These are phyloP conservation scores for Lactifluus subvellereus DNA, from an alignment of 768 basidiomycete species.

Conservation along the genomic window DNA sequence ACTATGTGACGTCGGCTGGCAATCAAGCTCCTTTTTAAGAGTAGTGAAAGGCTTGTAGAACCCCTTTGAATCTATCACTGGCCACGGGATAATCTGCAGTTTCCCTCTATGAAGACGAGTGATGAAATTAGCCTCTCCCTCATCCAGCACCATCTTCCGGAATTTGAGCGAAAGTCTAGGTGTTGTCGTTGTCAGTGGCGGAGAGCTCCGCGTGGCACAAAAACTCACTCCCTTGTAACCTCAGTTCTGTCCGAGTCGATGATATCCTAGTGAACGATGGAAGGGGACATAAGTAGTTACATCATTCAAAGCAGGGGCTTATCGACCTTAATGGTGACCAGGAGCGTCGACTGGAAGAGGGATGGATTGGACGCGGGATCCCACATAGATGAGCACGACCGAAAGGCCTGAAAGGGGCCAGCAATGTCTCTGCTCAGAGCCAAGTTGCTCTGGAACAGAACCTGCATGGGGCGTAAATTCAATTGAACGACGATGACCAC, in stretches of 20 bases:
- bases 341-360: constrained; percentile 52
- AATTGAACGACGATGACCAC: not conserved
- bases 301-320: too few relatives aligned
- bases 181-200: constrained; percentile 11
- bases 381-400: constrained; percentile 49
- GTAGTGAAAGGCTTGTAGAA: constrained; percentile 49
- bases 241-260: constrained; percentile 45
- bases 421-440: constrained; percentile 55
- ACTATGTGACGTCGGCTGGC: constrained; percentile 44
- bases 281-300: not conserved
- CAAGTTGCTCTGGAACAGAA: constrained; percentile 62
- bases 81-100: constrained; percentile 58
- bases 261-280: constrained; percentile 23
- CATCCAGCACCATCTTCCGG: constrained; percentile 54
- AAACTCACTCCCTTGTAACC: constrained; percentile 49
- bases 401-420: constrained; percentile 57
- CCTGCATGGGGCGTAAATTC: constrained; percentile 31
- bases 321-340: constrained; percentile 56
- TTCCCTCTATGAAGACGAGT: constrained; percentile 36
- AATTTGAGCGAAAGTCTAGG: constrained; percentile 37
- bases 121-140: constrained; percentile 45
- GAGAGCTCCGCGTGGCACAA: not conserved
- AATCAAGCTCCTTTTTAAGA: constrained; percentile 35
- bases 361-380: constrained; percentile 55
- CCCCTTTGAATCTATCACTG: constrained; percentile 54